phyloP scores from a whole-genome alignment of 257 asterid genomes.

The Gentiana dahurica region DNA sequence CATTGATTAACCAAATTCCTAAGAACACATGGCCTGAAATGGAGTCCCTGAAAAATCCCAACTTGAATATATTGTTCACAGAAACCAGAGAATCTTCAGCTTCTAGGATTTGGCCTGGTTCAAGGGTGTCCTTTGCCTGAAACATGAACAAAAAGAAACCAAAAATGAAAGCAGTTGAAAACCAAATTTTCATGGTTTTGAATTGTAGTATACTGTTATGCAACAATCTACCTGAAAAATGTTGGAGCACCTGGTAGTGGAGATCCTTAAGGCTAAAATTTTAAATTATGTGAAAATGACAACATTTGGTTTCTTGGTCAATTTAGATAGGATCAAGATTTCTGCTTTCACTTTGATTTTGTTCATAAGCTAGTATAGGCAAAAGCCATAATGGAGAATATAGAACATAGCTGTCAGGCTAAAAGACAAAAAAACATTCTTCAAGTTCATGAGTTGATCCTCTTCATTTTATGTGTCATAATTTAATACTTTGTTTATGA shows the following conservation, averaged over 20 bases:
- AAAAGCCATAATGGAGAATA: no score
- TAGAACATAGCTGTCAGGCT: no score
- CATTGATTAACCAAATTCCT: slow-evolving; percentile 4
- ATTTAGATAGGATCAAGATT: not conserved
- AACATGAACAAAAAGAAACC: not conserved
- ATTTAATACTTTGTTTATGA: no score
- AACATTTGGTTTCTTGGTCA: not conserved
- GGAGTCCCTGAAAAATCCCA: slow-evolving; percentile 5
- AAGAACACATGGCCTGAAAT: not conserved
- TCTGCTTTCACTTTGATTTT: no score
- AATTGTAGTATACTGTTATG: not conserved
- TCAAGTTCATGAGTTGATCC: no score
- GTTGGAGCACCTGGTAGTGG: not conserved
- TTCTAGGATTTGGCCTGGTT: not conserved
- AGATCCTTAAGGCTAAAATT: not conserved
- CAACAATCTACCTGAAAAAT: not conserved
- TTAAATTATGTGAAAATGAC: not conserved
- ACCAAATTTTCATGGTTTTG: not conserved
- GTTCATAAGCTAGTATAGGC: no score
- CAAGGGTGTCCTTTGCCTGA: not conserved
- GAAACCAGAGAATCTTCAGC: not conserved
- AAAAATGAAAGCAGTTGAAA: not conserved
- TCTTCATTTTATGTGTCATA: no score
- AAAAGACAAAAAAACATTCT: no score
- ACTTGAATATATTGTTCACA: not conserved